Conservation (phyloP, 805 yeast species). For the Candida easanensis region DNA sequence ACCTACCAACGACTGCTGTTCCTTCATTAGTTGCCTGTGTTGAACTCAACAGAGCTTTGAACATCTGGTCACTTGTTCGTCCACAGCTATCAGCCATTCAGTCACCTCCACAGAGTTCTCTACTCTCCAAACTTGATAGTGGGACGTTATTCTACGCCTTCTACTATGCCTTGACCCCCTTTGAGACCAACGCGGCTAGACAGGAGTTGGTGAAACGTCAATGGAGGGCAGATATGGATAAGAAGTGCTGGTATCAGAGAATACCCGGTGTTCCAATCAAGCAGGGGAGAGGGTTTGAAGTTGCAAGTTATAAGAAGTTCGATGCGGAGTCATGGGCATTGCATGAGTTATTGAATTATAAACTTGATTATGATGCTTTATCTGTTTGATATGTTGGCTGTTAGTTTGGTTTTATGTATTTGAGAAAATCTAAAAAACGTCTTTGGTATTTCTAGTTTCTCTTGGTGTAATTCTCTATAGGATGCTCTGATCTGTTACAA, state of each 20-base stretch:
- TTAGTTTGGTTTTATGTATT: too few species aligned
- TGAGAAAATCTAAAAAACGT: too few species aligned
- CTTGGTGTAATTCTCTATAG: too few species aligned
- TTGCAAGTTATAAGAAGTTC: slow-evolving; percentile 21
- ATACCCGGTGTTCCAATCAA: slow-evolving; percentile 36
- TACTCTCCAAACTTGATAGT: slow-evolving; percentile 14
- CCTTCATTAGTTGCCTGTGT: slow-evolving; percentile 53
- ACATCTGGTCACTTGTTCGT: slow-evolving; percentile 82
- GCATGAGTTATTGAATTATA: slow-evolving; percentile 16
- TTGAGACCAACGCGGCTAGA: slow-evolving; percentile 72
- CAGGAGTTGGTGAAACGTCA: slow-evolving; percentile 72
- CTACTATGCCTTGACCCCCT: slow-evolving; percentile 71
- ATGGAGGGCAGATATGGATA: slow-evolving; percentile 67
- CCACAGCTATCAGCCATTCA: slow-evolving; percentile 32
- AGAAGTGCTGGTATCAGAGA: slow-evolving; percentile 74
- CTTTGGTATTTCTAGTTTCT: too few species aligned
- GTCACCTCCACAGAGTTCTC: not conserved
- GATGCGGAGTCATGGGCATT: slow-evolving; percentile 24
- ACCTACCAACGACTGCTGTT: slow-evolving; percentile 7
- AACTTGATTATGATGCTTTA: slow-evolving; percentile 14
- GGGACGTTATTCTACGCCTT: slow-evolving; percentile 73
- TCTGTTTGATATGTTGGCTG: too few species aligned
- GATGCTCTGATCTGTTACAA: too few species aligned
- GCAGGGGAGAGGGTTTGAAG: slow-evolving; percentile 12
- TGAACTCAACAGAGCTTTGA: slow-evolving; percentile 81